Base-by-base conservation (phyloP, 2,329 filamentous ascomycete genomes). In the Thielaviopsis punctulata region DNA sequence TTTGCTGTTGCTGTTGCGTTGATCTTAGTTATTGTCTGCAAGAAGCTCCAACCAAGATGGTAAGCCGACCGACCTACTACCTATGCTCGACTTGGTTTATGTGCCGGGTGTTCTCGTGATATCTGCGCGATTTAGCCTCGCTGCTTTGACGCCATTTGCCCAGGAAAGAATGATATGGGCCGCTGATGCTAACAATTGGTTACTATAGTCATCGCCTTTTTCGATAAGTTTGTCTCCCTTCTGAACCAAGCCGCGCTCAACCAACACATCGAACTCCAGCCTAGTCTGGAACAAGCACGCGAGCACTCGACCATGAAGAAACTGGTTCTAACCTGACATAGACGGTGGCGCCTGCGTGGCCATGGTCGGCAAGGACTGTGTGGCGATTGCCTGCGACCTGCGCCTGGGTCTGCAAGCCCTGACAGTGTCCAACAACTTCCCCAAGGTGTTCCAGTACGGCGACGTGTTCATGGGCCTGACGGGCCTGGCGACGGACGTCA, bases 281-380 rank as follows among this genome's bases (percentile, higher is more conserved):
- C n/a, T 8, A 9, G n/a, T n/a, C 36, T 41, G 4, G 36, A 41
- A 41, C 36, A n/a, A 41, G 36, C n/a, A 41, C 36, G 19, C 36
- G n/a, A 36, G 30, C 13, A 36, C 15, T 19, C 36, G 36, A 41
- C 36, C n/a, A 41, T n/a, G n/a, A n/a, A 19, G n/a, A 41, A 41
- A 41, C n/a, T 41, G n/a, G 36, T 21, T 46, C 43, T 55, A 52
- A 55, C 50, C 39, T 50, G 27, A 54, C 45, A 49, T 52, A 82
- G 78, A 83, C 68, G 90, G 90, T 72, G 90, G 90, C 68, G 90
- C 90, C 73, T 90, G 84, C 71, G 88, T 96, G 60, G 90, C 90
- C 69, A 96, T 96, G 92, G 89, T 95, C 59, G 92, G 92, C 75
- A 96, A 98, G 73, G 89, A 96, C 80, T 98, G 92, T 70, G 92